phyloP scores from a whole-genome alignment of 305 asterid genomes.

The Ajuga reptans region DNA sequence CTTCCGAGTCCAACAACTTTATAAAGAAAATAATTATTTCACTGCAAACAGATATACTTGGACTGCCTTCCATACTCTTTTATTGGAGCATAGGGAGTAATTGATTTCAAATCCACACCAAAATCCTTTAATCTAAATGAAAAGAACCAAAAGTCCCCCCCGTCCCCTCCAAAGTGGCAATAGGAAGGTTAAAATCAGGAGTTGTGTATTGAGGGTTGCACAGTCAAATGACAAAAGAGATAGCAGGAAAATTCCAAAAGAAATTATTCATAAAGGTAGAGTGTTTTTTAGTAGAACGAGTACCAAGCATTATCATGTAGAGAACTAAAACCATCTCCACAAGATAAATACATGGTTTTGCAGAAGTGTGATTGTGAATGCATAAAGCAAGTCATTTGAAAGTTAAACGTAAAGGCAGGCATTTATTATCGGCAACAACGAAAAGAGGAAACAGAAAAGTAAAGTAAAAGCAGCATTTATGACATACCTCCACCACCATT shows the following conservation, averaged over 20 bases:
- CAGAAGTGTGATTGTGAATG: neutral
- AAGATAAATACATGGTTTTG: neutral
- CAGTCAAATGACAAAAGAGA: neutral
- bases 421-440: too few species aligned
- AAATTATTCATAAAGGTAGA: neutral
- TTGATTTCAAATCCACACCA: neutral
- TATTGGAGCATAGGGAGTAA: too few species aligned
- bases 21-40: neutral
- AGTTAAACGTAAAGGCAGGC: neutral
- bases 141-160: neutral
- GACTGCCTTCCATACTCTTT: neutral
- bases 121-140: neutral
- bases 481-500: slow-evolving; percentile 89
- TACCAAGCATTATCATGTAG: neutral
- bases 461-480: neutral
- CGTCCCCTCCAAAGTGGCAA: neutral
- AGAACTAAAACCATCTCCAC: neutral
- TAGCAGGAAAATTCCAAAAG: neutral
- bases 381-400: neutral
- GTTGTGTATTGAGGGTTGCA: neutral
- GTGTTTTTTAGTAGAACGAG: neutral
- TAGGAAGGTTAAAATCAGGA: neutral
- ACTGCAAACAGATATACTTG: neutral
- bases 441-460: too few species aligned
- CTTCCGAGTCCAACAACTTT: neutral